phyloP scores from a whole-genome alignment of 768 basidiomycete species.

The Tricholoma flavovirens region DNA sequence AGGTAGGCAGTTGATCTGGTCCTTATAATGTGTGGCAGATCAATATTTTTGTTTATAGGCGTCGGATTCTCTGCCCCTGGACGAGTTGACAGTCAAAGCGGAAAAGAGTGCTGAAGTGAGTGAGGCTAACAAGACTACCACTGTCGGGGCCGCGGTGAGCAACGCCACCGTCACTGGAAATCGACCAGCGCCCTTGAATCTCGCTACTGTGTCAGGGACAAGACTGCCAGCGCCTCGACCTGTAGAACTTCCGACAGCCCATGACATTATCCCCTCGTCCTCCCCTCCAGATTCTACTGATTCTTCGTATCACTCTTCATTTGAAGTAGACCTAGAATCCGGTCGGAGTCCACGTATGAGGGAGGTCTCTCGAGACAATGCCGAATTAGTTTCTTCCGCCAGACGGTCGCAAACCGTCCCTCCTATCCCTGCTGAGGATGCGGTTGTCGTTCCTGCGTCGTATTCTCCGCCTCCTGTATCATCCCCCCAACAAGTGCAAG shows the following conservation, averaged over 20 bases:
- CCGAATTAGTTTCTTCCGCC: slow-evolving; percentile 15
- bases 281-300: slow-evolving; percentile 32
- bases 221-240: slow-evolving; percentile 69
- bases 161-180: slow-evolving; percentile 11
- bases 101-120: slow-evolving; percentile 50
- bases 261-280: slow-evolving; percentile 42
- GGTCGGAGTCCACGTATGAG: slow-evolving; percentile 38
- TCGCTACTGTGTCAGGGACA: slow-evolving; percentile 59
- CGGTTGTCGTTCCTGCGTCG: neutral
- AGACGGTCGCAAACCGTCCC: slow-evolving; percentile 9
- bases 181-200: slow-evolving; percentile 11
- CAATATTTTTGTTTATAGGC: slow-evolving; percentile 21
- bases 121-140: slow-evolving; percentile 30
- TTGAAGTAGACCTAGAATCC: slow-evolving; percentile 45
- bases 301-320: slow-evolving; percentile 38
- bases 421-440: slow-evolving; percentile 2
- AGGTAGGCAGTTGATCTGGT: slow-evolving; percentile 13
- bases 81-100: slow-evolving; percentile 32
- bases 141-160: slow-evolving; percentile 15
- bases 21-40: neutral
- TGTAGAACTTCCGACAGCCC: slow-evolving; percentile 60
- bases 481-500: neutral
- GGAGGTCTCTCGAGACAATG: slow-evolving; percentile 22
- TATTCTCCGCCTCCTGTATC: neutral
- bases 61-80: slow-evolving; percentile 34